Conservation (phyloP, 2,329 filamentous ascomycete species). For the Achaetomium macrosporum region DNA sequence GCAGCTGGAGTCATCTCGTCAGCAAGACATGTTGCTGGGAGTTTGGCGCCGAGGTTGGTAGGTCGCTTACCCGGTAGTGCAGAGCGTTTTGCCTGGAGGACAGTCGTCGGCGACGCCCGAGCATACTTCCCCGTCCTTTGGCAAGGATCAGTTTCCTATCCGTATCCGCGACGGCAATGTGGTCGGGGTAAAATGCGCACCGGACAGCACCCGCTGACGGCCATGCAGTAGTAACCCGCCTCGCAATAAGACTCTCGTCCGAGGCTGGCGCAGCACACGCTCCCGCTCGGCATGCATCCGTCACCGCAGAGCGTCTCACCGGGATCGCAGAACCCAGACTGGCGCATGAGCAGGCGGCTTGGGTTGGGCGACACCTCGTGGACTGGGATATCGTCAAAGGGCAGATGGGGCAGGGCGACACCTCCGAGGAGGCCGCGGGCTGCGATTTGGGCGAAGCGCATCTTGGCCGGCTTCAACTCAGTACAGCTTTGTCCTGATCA, state of each 20-base stretch:
- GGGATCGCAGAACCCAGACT: background rate
- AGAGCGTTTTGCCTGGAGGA: constrained; percentile 24
- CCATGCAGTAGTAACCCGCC: constrained; percentile 4
- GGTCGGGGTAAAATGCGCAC: background rate
- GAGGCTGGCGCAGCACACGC: constrained; percentile 3
- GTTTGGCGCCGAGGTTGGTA: background rate
- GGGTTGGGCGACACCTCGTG: constrained; percentile 8
- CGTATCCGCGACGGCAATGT: background rate
- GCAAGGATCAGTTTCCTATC: background rate
- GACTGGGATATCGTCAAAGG: background rate
- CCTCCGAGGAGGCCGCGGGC: constrained; percentile 10
- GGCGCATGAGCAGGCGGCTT: background rate
- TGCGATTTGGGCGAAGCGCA: constrained; percentile 10
- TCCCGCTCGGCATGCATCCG: background rate
- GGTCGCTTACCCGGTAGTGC: constrained; percentile 19
- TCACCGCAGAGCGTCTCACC: background rate
- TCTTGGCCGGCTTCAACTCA: background rate
- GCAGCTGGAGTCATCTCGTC: constrained; percentile 20
- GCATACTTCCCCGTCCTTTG: constrained; percentile 28
- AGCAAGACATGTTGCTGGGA: background rate
- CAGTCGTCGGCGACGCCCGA: constrained; percentile 19
- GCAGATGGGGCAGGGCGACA: constrained; percentile 2
- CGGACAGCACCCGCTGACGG: background rate
- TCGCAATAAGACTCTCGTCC: background rate
- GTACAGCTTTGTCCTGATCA: too few relatives aligned